Base-by-base conservation (phyloP, 371 early-diverging fungal genomes). In the Mortierella sp. region DNA sequence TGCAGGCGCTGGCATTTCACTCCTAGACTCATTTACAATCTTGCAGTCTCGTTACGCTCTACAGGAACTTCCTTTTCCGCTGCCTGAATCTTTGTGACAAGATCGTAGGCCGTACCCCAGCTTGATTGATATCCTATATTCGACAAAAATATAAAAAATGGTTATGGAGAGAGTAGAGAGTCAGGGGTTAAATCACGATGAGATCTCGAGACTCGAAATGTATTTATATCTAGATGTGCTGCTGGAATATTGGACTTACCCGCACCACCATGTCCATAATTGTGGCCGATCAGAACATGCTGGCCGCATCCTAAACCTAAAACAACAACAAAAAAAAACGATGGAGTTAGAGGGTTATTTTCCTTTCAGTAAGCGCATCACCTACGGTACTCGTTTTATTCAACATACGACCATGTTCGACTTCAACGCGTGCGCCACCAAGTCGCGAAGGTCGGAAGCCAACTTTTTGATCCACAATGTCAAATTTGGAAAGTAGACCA, bases 241-340 rank as follows among this genome's bases (percentile, higher is more conserved):
- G 1, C 4, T 4, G 0, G 22, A 66, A 39, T 43, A 43, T 43
- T 14, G 43, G 43, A 67, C 70, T 83, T 86, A 77, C 93, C 94
- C 70, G 87, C 91, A 0, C 93, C 92, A 30, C 94, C 94, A 83
- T 96, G 96, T 0, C 96, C 96, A 85, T 95, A 95, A 66, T 92
- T 91, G 83, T 94, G 93, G 12, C 89, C 87, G 3, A 94, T 83
- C 43, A 91, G 37, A 11, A 92, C 78, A 8, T 75, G 78, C 43
- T 83, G 81, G 16, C 87, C 87, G 1, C 65, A 70, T 14, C 85
- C 73, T 3, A 84, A 81, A 43, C 60, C 81, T 83, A 66, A 45
- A 40, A 11, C 22, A 39, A 28, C 8, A 35, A 8, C 10, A n/a
- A 35, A 30, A 54, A 58, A 0, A 12, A 47, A 10, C 16, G 18